Evolutionary conservation across 768 basidiomycete genomes (phyloP).

Genomic region (Cystobasidium onofrii): DNA sequence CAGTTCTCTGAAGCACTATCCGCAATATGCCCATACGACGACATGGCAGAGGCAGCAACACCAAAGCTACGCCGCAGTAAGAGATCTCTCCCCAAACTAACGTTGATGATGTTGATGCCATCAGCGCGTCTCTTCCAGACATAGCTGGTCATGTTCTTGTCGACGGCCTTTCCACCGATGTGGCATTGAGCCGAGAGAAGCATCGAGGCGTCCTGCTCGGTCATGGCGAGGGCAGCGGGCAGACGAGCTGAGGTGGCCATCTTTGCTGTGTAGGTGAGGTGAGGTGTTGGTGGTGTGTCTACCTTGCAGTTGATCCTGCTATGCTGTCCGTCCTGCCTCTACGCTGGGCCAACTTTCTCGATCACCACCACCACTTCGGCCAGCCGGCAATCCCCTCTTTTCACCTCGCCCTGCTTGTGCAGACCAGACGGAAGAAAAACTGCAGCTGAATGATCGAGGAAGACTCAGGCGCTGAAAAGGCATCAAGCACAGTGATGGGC

Average conservation of each 20-base stretch:
- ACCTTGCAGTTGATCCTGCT: not conserved
- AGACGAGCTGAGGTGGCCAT: constrained; percentile 59
- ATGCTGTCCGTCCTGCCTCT: not conserved
- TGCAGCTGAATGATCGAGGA: not conserved
- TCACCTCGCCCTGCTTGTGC: not conserved
- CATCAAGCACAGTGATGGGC: not conserved
- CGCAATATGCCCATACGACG: too few relatives aligned
- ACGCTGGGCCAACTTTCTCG: not conserved
- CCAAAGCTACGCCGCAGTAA: not conserved
- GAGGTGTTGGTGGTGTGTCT: not conserved
- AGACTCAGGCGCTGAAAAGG: not conserved
- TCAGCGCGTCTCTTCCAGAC: constrained; percentile 94
- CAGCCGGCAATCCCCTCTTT: not conserved
- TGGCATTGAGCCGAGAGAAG: constrained; percentile 87
- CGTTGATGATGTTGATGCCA: constrained; percentile 52
- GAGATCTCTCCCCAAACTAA: not conserved
- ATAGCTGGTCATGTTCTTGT: constrained; percentile 97
- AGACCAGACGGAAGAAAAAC: not conserved
- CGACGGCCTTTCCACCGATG: constrained; percentile 85
- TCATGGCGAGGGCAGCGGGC: constrained; percentile 82
- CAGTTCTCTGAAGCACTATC: too few relatives aligned
- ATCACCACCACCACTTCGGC: not conserved
- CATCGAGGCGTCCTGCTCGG: constrained; percentile 94
- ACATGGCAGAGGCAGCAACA: too few relatives aligned
- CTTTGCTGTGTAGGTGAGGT: constrained; percentile 31